Conservation (phyloP, 1,284 basidiomycete species). For the Cryptococcus sp. region DNA sequence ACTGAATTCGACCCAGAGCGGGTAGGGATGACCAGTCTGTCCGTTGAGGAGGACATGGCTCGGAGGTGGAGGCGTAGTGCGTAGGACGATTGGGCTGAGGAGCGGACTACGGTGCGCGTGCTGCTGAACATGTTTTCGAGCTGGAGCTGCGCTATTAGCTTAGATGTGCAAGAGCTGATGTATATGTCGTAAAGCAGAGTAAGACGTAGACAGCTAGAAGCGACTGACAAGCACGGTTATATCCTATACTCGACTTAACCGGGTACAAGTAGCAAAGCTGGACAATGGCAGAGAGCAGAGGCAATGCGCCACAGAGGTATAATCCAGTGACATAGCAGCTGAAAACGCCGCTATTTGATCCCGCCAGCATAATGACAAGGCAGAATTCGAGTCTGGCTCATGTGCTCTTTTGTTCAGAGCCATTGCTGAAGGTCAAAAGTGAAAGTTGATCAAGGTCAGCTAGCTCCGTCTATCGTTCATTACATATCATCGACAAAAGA, state of each 20-base stretch:
- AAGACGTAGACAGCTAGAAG: neutral
- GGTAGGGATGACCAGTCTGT: conserved; percentile 47
- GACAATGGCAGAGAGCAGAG: no score
- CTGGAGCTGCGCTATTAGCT: neutral
- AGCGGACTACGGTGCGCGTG: neutral
- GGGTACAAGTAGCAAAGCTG: no score
- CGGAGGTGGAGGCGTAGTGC: conserved; percentile 21
- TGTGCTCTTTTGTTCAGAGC: no score
- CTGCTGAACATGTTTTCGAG: neutral
- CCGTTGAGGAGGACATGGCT: conserved; percentile 40
- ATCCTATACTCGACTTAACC: neutral
- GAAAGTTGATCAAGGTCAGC: no score
- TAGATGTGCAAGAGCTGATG: no score
- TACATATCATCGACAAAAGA: no score
- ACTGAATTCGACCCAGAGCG: conserved; percentile 60
- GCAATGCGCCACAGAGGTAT: neutral
- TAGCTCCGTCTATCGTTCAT: no score
- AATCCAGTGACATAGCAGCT: neutral
- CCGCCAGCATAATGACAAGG: conserved; percentile 3
- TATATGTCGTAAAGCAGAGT: no score
- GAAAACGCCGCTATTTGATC: conserved; percentile 19
- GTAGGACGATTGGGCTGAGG: neutral
- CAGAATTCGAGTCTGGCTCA: neutral
- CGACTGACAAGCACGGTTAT: neutral
- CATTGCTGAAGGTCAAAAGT: no score